Percentiles rank a stretch among this genome's conserved stretches.
phyloP scores from a whole-genome alignment of 768 basidiomycete genomes.

The Termitomyces heimii region DNA sequence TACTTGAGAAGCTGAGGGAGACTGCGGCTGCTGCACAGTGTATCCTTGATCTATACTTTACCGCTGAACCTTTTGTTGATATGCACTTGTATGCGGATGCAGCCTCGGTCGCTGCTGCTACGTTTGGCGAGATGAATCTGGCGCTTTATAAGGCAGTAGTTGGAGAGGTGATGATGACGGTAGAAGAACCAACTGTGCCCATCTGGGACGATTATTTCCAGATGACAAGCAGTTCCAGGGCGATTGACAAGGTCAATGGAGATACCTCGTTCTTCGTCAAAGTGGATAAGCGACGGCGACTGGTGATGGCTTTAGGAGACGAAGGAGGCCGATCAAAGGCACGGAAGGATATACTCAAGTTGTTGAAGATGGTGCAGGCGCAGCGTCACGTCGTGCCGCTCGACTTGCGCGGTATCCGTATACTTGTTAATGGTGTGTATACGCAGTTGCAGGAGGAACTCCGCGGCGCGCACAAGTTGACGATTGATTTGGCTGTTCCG shows the following conservation, averaged over 20 bases:
- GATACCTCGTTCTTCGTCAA: slow-evolving; percentile 29
- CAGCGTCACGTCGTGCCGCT: slow-evolving; percentile 30
- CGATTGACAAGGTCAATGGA: slow-evolving; percentile 30
- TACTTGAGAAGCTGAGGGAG: slow-evolving; percentile 28
- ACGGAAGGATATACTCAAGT: slow-evolving; percentile 22
- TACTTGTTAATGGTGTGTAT: slow-evolving; percentile 34
- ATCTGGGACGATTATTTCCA: slow-evolving; percentile 48
- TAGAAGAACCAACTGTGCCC: slow-evolving; percentile 18
- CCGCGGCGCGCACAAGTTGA: slow-evolving; percentile 36
- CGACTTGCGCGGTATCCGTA: slow-evolving; percentile 24
- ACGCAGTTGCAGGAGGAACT: slow-evolving; percentile 29
- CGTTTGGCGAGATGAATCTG: slow-evolving; percentile 30
- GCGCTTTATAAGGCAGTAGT: slow-evolving; percentile 31
- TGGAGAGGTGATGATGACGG: slow-evolving; percentile 27
- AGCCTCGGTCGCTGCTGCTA: slow-evolving; percentile 18
- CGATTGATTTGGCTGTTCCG: slow-evolving; percentile 34
- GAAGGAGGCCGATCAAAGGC: slow-evolving; percentile 23
- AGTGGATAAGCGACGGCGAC: slow-evolving; percentile 30
- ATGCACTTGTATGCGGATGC: slow-evolving; percentile 33
- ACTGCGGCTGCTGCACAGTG: slow-evolving; percentile 18
- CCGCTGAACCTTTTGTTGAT: slow-evolving; percentile 22
- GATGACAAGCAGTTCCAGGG: slow-evolving; percentile 29
- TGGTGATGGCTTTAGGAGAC: slow-evolving; percentile 35
- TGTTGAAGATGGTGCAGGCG: slow-evolving; percentile 33
- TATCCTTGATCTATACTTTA: slow-evolving; percentile 25